A percentile compares a stretch with the other conserved stretches of the same genome.
phyloP scores from a whole-genome alignment of 495 filamentous ascomycete species.

The Letharia columbiana region DNA sequence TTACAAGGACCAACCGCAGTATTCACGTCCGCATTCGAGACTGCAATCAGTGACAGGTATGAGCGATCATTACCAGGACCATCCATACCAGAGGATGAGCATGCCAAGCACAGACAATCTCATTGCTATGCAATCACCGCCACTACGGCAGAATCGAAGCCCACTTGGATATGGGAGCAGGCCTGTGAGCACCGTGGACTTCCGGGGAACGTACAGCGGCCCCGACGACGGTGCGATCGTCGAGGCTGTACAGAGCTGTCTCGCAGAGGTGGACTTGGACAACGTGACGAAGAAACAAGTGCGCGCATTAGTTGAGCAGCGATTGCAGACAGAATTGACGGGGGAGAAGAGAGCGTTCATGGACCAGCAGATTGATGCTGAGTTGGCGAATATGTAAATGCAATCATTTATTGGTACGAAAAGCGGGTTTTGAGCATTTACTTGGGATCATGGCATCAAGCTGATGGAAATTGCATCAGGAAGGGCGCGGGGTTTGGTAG shows the following conservation, averaged over 20 bases:
- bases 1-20: slow-evolving; percentile 43
- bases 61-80: slow-evolving; percentile 47
- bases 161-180: slow-evolving; percentile 46
- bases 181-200: slow-evolving; percentile 65
- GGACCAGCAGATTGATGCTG: slow-evolving; percentile 84
- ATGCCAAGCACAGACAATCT: slow-evolving; percentile 56
- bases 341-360: slow-evolving; percentile 78
- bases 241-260: slow-evolving; percentile 70
- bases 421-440: slow-evolving; percentile 8
- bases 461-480: background rate
- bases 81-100: slow-evolving; percentile 41
- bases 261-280: slow-evolving; percentile 89
- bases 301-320: slow-evolving; percentile 80
- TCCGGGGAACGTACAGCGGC: slow-evolving; percentile 56
- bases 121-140: slow-evolving; percentile 39
- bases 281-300: slow-evolving; percentile 98
- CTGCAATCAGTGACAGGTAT: slow-evolving; percentile 56
- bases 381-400: slow-evolving; percentile 83
- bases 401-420: slow-evolving; percentile 1
- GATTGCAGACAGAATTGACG: slow-evolving; percentile 74
- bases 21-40: slow-evolving; percentile 38
- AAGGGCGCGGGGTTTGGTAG: slow-evolving; percentile 5
- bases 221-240: slow-evolving; percentile 66
- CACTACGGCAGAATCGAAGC: slow-evolving; percentile 42
- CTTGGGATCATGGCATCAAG: slow-evolving; percentile 1